These are phyloP conservation scores for Ophiocordyceps camponoti-floridani DNA, from an alignment of 2,329 filamentous ascomycete genomes.

Conservation along the genomic window DNA sequence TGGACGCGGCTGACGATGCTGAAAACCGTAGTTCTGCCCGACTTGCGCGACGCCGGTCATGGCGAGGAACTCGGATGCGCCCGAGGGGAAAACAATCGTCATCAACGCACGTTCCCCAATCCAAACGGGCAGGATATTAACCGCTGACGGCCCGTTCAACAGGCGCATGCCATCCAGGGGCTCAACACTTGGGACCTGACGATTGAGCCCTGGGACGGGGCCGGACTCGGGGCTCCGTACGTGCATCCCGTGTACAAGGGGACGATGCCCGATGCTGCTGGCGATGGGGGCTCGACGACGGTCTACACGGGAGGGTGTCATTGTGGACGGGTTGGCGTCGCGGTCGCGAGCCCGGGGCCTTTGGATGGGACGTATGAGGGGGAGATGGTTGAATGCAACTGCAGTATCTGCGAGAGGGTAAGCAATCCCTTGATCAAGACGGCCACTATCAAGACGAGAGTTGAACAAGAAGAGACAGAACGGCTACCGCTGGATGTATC, in stretches of 20 bases:
- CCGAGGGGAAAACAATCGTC: background rate
- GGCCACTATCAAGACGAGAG: background rate
- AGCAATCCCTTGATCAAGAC: constrained; percentile 3
- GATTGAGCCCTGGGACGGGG: constrained; percentile 20
- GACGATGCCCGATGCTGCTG: constrained; percentile 18
- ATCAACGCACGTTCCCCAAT: constrained; percentile 3
- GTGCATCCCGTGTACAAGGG: constrained; percentile 19
- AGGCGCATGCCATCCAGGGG: constrained; percentile 25
- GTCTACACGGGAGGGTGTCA: constrained; percentile 33
- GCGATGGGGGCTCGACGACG: constrained; percentile 12
- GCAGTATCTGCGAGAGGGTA: constrained; percentile 29
- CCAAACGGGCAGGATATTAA: background rate
- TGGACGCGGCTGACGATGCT: background rate
- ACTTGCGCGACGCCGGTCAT: constrained; percentile 28
- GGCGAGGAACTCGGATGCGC: constrained; percentile 2
- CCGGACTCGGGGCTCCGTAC: constrained; percentile 13
- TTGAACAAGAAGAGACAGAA: constrained; percentile 12
- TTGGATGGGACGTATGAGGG: constrained; percentile 19
- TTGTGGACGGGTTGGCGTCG: constrained; percentile 28
- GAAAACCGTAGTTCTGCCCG: constrained; percentile 28
- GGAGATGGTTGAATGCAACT: constrained; percentile 25
- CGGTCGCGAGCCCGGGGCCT: constrained; percentile 20
- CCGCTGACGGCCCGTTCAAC: too few species aligned
- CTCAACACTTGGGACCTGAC: constrained; percentile 23
- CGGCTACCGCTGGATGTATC: constrained; percentile 27